A percentile compares a stretch with the other conserved stretches of the same genome.
phyloP scores from a whole-genome alignment of 768 basidiomycete species.

The Hypholoma fasciculare region DNA sequence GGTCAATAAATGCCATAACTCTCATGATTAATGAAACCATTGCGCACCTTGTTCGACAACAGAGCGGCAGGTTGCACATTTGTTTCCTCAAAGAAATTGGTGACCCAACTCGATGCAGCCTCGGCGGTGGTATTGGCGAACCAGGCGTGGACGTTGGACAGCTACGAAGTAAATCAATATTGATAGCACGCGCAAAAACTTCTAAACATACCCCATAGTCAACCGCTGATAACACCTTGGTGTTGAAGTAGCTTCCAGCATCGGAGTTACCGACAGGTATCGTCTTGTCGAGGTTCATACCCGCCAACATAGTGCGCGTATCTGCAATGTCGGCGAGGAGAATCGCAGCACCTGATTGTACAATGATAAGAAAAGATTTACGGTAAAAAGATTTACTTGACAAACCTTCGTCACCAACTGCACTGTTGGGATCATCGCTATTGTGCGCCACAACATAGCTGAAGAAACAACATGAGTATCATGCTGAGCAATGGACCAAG shows the following conservation, averaged over 20 bases:
- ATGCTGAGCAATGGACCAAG: not conserved
- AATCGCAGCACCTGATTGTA: conserved; percentile 48
- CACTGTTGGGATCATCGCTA: conserved; percentile 54
- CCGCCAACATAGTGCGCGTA: conserved; percentile 53
- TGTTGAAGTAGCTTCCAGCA: conserved; percentile 85
- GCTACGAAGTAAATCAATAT: conserved; percentile 32
- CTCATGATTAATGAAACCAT: not conserved
- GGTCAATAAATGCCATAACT: not conserved
- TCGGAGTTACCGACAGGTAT: conserved; percentile 82
- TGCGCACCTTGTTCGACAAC: conserved; percentile 56
- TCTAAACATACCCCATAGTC: conserved; percentile 64
- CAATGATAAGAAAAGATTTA: no score
- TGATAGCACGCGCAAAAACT: not conserved
- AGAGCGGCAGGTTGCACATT: conserved; percentile 60
- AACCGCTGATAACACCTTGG: conserved; percentile 52
- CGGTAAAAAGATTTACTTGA: not conserved
- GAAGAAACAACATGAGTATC: not conserved
- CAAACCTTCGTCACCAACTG: conserved; percentile 48
- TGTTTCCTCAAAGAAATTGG: conserved; percentile 68
- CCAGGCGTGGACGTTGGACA: conserved; percentile 95
- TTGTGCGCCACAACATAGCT: conserved; percentile 59
- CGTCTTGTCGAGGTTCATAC: conserved; percentile 57
- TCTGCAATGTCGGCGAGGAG: conserved; percentile 68
- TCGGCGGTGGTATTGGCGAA: conserved; percentile 77
- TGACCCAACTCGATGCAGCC: conserved; percentile 83